Evolutionary conservation across 1,284 basidiomycete genomes (phyloP), one percentile per base, ranked within the genome.

Genomic region (Cutaneotrichosporon spelunceum): DNA sequence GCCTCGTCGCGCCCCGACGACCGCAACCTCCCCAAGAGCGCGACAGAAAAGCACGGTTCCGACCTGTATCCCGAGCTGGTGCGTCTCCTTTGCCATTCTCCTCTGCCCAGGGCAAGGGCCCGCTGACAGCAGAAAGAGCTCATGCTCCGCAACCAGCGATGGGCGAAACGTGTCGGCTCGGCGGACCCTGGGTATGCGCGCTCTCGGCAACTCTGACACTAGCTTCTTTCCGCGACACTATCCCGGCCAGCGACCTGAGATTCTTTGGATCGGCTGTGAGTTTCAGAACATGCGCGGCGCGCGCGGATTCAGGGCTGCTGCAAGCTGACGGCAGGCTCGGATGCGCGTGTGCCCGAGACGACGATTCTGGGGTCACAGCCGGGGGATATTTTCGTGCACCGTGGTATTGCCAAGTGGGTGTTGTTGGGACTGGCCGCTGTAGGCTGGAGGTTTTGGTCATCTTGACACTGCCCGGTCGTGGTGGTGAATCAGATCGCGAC

Each of bases 261-360:
- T 78, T 50, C 66, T 78, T 30, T 78, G 75, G 75, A 76, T 78
- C 27, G 77, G 77, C 34, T 77, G 75, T 75, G 53, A 67, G 72
- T 67, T 7, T 7, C n/a, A n/a, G n/a, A n/a, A 14, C 14, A 27
- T 29, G 26, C 6, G 30, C 13, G 13, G 8, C 30, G 4, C 8
- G 8, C 13, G 30, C 30, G 30, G 30, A 14, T 33, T 45, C 16
- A n/a, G 16, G 27, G 29, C 9, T 11, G 34, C 34, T n/a, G 16
- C 5, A 5, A 33, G 39, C 59, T 61, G 33, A 61, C 49, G n/a
- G 13, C 56, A 77, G 76, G 76, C 61, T 73, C 77, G 0, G 77
- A 78, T 59, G 76, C 77, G 14, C 68, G 77, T 49, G 77, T 78
- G 30, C 74, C 77, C 19, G 75, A 78, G 61, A 75, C 75, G 19